A percentile compares a stretch with the other conserved stretches of the same genome.
Evolutionary conservation across 305 asterid genomes (phyloP).

Genomic region (Stenogyne calaminthoides): DNA sequence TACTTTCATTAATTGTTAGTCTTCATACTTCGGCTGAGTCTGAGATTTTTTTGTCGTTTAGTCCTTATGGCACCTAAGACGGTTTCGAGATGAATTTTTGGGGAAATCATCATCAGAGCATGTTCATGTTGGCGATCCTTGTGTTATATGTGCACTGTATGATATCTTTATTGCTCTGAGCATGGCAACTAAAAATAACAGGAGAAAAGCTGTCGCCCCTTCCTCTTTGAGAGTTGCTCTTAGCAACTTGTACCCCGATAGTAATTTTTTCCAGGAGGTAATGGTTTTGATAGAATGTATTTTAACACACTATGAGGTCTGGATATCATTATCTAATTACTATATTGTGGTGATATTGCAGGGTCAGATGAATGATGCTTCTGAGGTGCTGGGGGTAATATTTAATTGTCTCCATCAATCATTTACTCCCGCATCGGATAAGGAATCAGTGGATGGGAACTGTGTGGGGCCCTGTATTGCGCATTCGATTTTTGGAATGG

Average conservation of each 20-base stretch:
- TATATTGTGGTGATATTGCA: constrained; percentile 40
- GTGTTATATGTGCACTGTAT: constrained; percentile 85
- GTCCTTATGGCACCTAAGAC: constrained; percentile 92
- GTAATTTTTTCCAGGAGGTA: constrained; percentile 95
- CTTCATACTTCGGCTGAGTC: constrained; percentile 24
- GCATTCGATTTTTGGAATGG: constrained; percentile 88
- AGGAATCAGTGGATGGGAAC: constrained; percentile 56
- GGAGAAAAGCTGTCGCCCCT: constrained; percentile 83
- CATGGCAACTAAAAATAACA: constrained; percentile 50
- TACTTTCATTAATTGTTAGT: constrained; percentile 24
- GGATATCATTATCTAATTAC: constrained; percentile 4
- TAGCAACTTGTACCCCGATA: constrained; percentile 86
- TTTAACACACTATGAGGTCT: neutral
- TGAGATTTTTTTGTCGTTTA: constrained; percentile 35
- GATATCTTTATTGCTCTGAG: constrained; percentile 81
- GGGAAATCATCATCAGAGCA: constrained; percentile 68
- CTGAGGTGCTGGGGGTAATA: constrained; percentile 83
- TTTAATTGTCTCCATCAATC: constrained; percentile 88
- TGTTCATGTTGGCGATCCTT: constrained; percentile 92
- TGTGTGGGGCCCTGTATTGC: constrained; percentile 66
- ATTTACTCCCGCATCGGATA: constrained; percentile 54
- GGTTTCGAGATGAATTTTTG: constrained; percentile 84
- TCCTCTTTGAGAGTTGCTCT: constrained; percentile 88
- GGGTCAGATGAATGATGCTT: constrained; percentile 99
- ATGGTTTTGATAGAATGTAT: constrained; percentile 15